Evolutionary conservation across 352 stramenopile genomes (phyloP), one percentile per base, ranked within the genome.

Genomic region (Aphanomyces invadans): DNA sequence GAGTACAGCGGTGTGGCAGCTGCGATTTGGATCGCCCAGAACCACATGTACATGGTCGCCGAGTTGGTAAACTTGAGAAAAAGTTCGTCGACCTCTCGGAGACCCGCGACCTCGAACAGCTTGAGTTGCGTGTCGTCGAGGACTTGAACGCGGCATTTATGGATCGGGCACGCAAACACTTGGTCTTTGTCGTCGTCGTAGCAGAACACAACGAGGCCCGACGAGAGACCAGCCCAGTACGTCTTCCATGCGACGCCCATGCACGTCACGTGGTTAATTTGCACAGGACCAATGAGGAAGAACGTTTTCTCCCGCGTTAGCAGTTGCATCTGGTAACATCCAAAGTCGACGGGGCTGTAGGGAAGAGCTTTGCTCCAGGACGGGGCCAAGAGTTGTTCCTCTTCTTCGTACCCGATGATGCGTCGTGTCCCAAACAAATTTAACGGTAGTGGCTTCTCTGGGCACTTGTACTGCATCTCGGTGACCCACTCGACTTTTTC

Each of bases 331-430:
- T 51, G 21, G 39, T 26, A 45, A 21, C 32, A 45, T 7, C 55
- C 55, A 64, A 64, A 64, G 55, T 64, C 55, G 3, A 64, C 55
- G 39, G 31, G 12, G 21, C 55, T 64, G 55, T 64, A 64, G 25
- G 55, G 55, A 4, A 64, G 36, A 21, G 55, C 33, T 12, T 52
- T 10, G 25, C 38, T 46, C 55, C 55, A 64, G 10, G 55, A 31
- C 21, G 38, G 55, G n/a, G 55, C 38, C 28, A 64, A 38, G 1
- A 64, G 38, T 17, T 64, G 55, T 25, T 64, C 55, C 36, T 64
- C 55, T 52, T 64, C 55, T 49, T 64, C 55, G 39, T 64, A 64
- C 21, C 38, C 38, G 29, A 64, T 64, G 11, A 48, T 38, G 3
- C 55, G 55, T 4, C 55, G 55, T 17, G 55, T 64, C 9, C 55